Percentiles rank a stretch among this genome's conserved stretches.
Conservation (phyloP, 257 asterid species). For the Przewalskia tangutica region DNA sequence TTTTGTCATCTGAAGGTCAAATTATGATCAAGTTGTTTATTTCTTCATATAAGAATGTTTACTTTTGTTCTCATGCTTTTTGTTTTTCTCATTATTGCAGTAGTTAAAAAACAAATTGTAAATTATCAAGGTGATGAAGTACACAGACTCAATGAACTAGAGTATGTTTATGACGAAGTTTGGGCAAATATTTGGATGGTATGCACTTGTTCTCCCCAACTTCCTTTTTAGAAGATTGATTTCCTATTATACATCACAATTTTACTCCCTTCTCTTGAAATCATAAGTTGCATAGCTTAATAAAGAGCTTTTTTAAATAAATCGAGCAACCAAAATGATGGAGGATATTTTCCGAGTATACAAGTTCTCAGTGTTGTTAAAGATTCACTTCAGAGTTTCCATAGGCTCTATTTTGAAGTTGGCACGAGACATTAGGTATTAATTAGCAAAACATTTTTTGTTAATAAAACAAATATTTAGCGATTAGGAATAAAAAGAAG, state of each 20-base stretch:
- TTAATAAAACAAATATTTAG: not conserved
- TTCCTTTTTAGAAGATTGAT: not conserved
- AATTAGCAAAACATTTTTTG: not conserved
- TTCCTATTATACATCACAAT: not conserved
- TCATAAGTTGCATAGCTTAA: not conserved
- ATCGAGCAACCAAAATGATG: not conserved
- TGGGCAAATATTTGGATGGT: slow-evolving; percentile 98
- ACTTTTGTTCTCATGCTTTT: not conserved
- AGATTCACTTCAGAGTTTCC: not conserved
- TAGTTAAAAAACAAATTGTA: slow-evolving; percentile 41
- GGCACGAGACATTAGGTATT: not conserved
- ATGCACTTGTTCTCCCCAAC: not conserved
- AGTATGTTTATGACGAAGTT: slow-evolving; percentile 76
- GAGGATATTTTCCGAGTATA: not conserved
- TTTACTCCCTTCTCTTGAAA: not conserved
- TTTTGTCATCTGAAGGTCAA: slow-evolving; percentile 19
- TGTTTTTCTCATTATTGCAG: slow-evolving; percentile 27
- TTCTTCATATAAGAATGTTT: not conserved
- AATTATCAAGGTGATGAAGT: slow-evolving; percentile 73
- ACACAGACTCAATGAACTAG: slow-evolving; percentile 75
- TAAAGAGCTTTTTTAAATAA: not conserved
- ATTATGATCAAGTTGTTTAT: not conserved
- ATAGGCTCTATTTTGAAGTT: not conserved
- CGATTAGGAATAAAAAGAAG: not conserved
- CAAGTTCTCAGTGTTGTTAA: not conserved